Evolutionary conservation across 169 alveolate species (phyloP).

Genomic region (Cryptosporidium canis): DNA sequence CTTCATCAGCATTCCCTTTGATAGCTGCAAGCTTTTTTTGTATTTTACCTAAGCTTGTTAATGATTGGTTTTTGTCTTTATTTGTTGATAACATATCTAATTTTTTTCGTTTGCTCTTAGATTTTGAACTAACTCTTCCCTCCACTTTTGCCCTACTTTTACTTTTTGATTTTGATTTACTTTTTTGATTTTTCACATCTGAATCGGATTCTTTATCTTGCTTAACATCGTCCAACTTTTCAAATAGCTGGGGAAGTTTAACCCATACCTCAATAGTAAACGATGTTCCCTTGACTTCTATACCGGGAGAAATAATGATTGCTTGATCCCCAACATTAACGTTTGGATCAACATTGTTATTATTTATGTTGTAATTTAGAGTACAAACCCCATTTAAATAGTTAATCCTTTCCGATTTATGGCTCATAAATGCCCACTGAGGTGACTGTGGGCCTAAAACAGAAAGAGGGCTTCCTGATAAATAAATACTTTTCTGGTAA

Average conservation of each 20-base stretch:
- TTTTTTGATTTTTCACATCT: background rate
- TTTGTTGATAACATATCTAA: background rate
- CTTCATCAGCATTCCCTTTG: background rate
- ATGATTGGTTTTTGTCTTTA: background rate
- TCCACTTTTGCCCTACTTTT: slow-evolving; percentile 24
- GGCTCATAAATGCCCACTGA: slow-evolving; percentile 71
- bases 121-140: background rate
- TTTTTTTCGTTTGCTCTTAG: slow-evolving; percentile 3
- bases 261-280: slow-evolving; percentile 72
- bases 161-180: slow-evolving; percentile 2
- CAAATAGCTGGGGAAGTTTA: slow-evolving; percentile 38
- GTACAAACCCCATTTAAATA: slow-evolving; percentile 64
- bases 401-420: slow-evolving; percentile 56
- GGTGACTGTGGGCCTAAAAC: slow-evolving; percentile 72
- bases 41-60: slow-evolving; percentile 10
- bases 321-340: slow-evolving; percentile 20
- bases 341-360: background rate
- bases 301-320: slow-evolving; percentile 52
- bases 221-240: background rate
- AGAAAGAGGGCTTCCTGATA: slow-evolving; percentile 64
- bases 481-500: slow-evolving; percentile 46
- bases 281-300: slow-evolving; percentile 32
- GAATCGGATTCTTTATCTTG: slow-evolving; percentile 12
- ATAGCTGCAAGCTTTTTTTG: slow-evolving; percentile 49
- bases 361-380: slow-evolving; percentile 14